Conservation (phyloP, 2,329 filamentous ascomycete genomes). For the Fusarium bactridioides region DNA sequence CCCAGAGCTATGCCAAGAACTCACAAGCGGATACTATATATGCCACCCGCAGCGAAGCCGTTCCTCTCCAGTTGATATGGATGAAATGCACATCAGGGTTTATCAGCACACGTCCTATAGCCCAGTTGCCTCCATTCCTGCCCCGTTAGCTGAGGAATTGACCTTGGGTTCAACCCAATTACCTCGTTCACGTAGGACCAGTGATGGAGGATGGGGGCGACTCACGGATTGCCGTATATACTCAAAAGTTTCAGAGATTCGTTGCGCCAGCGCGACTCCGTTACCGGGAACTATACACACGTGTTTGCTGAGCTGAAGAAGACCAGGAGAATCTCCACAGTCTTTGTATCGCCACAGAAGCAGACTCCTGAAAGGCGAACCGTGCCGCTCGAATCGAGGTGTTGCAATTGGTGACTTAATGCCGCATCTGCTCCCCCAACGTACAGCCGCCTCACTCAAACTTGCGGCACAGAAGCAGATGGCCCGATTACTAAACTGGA, state of each 20-base stretch:
- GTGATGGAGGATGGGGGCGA: too few relatives aligned
- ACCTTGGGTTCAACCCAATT: fast-evolving
- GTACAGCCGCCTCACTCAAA: not conserved
- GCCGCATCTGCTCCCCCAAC: not conserved
- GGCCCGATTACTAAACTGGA: not conserved
- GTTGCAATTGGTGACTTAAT: not conserved
- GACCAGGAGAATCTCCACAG: not conserved
- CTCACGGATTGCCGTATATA: not conserved
- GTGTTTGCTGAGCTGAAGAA: not conserved
- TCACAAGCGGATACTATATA: not conserved
- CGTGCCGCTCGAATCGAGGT: not conserved
- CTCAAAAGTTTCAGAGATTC: not conserved
- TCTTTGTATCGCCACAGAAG: fast-evolving
- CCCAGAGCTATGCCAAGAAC: fast-evolving
- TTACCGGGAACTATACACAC: not conserved
- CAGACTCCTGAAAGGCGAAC: fast-evolving
- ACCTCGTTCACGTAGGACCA: not conserved
- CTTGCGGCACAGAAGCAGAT: not conserved
- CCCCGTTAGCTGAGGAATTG: fast-evolving
- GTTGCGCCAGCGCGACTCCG: not conserved
- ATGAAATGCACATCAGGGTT: not conserved
- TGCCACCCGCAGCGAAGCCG: not conserved
- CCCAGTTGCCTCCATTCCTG: not conserved
- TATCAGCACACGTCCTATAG: not conserved
- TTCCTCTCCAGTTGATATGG: not conserved